A percentile compares a stretch with the other conserved stretches of the same genome.
phyloP scores from a whole-genome alignment of 768 basidiomycete genomes.

The Lactarius vividus region DNA sequence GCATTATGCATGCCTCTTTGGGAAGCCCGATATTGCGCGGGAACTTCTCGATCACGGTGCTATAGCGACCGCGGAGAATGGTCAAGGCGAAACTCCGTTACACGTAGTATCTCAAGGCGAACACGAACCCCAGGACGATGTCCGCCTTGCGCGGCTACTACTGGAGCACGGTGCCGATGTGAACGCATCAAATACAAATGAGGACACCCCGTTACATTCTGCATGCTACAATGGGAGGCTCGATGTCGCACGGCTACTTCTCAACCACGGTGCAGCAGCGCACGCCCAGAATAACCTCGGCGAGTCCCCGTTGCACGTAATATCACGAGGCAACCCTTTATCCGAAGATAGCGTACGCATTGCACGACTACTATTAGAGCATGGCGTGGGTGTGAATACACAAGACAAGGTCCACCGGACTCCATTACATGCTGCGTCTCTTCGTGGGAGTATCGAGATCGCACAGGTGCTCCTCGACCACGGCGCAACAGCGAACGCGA shows the following conservation, averaged over 20 bases:
- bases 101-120: not conserved
- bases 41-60: not conserved
- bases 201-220: not conserved
- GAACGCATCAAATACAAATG: not conserved
- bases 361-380: not conserved
- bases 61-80: not conserved
- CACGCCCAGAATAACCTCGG: not conserved
- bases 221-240: not conserved
- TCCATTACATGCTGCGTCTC: not conserved
- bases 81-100: not conserved
- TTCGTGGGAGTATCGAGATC: not conserved
- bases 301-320: not conserved
- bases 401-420: not conserved
- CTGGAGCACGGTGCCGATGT: not conserved
- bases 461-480: not conserved
- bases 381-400: not conserved
- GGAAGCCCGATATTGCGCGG: not conserved
- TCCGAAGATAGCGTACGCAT: not conserved
- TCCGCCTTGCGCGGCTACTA: not conserved
- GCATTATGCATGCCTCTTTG: not conserved
- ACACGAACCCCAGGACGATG: not conserved
- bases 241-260: not conserved
- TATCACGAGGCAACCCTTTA: too few relatives aligned
- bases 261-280: not conserved
- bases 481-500: not conserved